phyloP scores from a whole-genome alignment of 352 stramenopile genomes.

The Phytophthora sojae region DNA sequence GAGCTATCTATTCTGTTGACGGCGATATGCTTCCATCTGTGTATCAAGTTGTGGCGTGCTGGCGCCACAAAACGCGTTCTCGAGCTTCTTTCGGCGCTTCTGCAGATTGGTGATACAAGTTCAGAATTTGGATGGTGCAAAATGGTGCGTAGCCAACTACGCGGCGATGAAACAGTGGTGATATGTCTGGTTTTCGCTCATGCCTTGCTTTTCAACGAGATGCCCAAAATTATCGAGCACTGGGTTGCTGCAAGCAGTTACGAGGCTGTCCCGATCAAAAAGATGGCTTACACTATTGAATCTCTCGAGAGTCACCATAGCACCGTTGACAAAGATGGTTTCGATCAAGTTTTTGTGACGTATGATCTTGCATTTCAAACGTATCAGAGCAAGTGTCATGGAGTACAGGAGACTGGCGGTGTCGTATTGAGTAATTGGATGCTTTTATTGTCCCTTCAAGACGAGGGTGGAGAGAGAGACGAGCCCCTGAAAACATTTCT shows the following conservation, averaged over 20 bases:
- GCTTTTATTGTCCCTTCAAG: conserved; percentile 34
- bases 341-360: conserved; percentile 18
- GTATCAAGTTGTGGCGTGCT: conserved; percentile 41
- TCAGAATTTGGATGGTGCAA: conserved; percentile 36
- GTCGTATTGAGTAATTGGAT: conserved; percentile 55
- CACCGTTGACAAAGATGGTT: conserved; percentile 9
- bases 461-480: conserved; percentile 15
- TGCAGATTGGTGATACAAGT: conserved; percentile 29
- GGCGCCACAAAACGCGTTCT: conserved; percentile 33
- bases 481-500: conserved; percentile 39
- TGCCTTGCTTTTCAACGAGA: conserved; percentile 36
- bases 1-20: conserved; percentile 40
- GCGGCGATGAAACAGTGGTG: conserved; percentile 27
- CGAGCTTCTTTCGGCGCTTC: conserved; percentile 35
- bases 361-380: conserved; percentile 38
- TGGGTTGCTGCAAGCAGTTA: conserved; percentile 37
- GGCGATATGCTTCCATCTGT: conserved; percentile 45
- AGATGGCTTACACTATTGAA: conserved; percentile 39
- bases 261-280: conserved; percentile 31
- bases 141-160: conserved; percentile 29
- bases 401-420: conserved; percentile 21
- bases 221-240: conserved; percentile 36
- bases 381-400: conserved; percentile 16
- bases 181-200: conserved; percentile 36
- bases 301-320: conserved; percentile 12